These are phyloP conservation scores for Schwanniomyces yamadae DNA, from an alignment of 805 yeast genomes.

Conservation along the genomic window DNA sequence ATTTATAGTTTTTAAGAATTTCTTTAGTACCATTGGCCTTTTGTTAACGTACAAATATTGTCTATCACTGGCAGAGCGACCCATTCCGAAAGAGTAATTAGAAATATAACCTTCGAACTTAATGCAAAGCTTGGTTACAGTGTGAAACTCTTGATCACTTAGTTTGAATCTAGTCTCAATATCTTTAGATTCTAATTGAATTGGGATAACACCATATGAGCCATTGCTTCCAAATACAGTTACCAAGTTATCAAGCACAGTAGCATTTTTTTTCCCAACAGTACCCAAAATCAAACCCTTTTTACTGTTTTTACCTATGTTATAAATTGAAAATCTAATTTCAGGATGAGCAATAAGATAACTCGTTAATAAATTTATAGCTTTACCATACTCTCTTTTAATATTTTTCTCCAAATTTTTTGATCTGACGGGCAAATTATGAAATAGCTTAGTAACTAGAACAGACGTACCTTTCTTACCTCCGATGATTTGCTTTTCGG, in stretches of 20 bases:
- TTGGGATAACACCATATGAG: slow-evolving; percentile 52
- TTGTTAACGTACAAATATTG: slow-evolving; percentile 73
- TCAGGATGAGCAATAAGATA: slow-evolving; percentile 62
- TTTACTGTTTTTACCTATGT: slow-evolving; percentile 39
- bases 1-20: slow-evolving; percentile 57
- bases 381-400: slow-evolving; percentile 70
- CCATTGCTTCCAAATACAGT: slow-evolving; percentile 72
- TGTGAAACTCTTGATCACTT: slow-evolving; percentile 7
- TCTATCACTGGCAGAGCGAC: slow-evolving; percentile 64
- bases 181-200: slow-evolving; percentile 43
- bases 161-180: slow-evolving; percentile 19
- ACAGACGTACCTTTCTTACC: slow-evolving; percentile 73
- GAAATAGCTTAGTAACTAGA: slow-evolving; percentile 56
- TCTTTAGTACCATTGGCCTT: slow-evolving; percentile 67
- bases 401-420: slow-evolving; percentile 67
- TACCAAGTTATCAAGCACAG: slow-evolving; percentile 51
- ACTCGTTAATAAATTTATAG: slow-evolving; percentile 61
- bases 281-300: slow-evolving; percentile 59
- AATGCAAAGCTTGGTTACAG: slow-evolving; percentile 22
- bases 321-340: slow-evolving; percentile 60
- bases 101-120: slow-evolving; percentile 65
- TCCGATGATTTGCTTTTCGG: slow-evolving; percentile 37
- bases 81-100: slow-evolving; percentile 71
- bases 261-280: slow-evolving; percentile 46
- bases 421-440: slow-evolving; percentile 75